A percentile compares a stretch with the other conserved stretches of the same genome.
Evolutionary conservation across 2,329 filamentous ascomycete species (phyloP).

Genomic region (Canariomyces notabilis): DNA sequence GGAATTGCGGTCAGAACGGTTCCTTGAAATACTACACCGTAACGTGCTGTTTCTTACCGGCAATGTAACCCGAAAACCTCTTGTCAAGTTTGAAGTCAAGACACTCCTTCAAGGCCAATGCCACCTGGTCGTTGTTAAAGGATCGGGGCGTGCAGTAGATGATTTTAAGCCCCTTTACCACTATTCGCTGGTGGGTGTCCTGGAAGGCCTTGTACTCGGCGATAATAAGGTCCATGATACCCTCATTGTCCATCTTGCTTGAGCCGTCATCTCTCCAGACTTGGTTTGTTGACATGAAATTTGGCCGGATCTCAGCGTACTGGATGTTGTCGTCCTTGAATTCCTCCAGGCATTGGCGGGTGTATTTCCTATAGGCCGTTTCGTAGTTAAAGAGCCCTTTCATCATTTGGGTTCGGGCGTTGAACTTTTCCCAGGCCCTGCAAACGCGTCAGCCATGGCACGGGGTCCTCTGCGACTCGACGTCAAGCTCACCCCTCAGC

Average conservation of each 20-base stretch:
- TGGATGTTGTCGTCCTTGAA: slow-evolving; percentile 62
- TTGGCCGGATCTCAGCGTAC: slow-evolving; percentile 66
- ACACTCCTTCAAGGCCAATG: slow-evolving; percentile 54
- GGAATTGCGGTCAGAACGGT: too few species aligned
- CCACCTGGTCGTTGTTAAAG: slow-evolving; percentile 45
- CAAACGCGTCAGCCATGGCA: slow-evolving; percentile 5
- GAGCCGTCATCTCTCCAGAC: slow-evolving; percentile 55
- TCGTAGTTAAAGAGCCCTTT: slow-evolving; percentile 67
- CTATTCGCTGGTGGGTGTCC: slow-evolving; percentile 28
- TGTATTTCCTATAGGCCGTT: slow-evolving; percentile 57
- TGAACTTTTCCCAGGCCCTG: slow-evolving; percentile 54
- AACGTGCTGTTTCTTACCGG: slow-evolving; percentile 42
- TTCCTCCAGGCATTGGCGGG: slow-evolving; percentile 52
- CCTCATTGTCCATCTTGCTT: slow-evolving; percentile 46
- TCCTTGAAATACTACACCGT: too few species aligned
- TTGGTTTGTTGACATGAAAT: slow-evolving; percentile 60
- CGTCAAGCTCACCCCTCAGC: slow-evolving; percentile 44
- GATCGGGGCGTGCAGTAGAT: slow-evolving; percentile 67
- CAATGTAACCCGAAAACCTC: slow-evolving; percentile 54
- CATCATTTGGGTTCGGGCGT: slow-evolving; percentile 64
- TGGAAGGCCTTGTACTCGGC: slow-evolving; percentile 49
- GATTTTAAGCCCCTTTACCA: slow-evolving; percentile 62
- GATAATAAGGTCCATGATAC: slow-evolving; percentile 57
- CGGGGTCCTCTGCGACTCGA: neutral
- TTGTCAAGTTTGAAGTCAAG: slow-evolving; percentile 49